phyloP scores from a whole-genome alignment of 805 yeast genomes.

The Candida fluviatilis region DNA sequence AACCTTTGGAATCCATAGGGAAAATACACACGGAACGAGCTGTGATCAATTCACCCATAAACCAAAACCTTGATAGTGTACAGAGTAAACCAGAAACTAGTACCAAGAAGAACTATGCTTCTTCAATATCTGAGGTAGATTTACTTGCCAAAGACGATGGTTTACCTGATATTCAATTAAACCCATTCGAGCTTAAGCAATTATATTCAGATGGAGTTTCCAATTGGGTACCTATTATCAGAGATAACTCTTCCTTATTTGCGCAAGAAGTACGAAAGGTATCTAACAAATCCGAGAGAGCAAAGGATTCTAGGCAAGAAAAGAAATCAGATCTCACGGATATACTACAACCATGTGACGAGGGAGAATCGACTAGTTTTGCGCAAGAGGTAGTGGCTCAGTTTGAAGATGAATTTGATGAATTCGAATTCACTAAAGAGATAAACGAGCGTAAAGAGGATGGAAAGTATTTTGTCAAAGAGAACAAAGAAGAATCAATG shows the following conservation, averaged over 20 bases:
- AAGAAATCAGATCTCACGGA: too few relatives aligned
- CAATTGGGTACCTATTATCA: slow-evolving; percentile 5
- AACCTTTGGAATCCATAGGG: background rate
- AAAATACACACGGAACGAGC: background rate
- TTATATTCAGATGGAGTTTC: slow-evolving; percentile 5
- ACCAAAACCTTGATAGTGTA: background rate
- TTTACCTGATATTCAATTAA: background rate
- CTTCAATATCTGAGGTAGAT: slow-evolving; percentile 2
- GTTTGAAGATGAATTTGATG: background rate
- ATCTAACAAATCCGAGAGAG: background rate
- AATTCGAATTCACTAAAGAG: background rate
- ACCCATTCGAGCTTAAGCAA: background rate
- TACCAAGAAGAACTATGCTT: background rate
- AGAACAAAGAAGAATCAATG: slow-evolving; percentile 14
- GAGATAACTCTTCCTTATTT: slow-evolving; percentile 4
- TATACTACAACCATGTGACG: too few relatives aligned
- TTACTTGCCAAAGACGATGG: background rate
- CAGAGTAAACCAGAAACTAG: background rate
- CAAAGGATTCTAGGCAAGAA: too few relatives aligned
- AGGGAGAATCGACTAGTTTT: background rate
- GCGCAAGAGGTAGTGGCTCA: background rate
- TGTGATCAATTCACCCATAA: background rate
- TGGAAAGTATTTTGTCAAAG: background rate
- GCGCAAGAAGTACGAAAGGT: background rate
- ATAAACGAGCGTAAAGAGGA: background rate